A percentile compares a stretch with the other conserved stretches of the same genome.
Conservation (phyloP, 139 green algal species). For the Chlamydomonas sp. region DNA sequence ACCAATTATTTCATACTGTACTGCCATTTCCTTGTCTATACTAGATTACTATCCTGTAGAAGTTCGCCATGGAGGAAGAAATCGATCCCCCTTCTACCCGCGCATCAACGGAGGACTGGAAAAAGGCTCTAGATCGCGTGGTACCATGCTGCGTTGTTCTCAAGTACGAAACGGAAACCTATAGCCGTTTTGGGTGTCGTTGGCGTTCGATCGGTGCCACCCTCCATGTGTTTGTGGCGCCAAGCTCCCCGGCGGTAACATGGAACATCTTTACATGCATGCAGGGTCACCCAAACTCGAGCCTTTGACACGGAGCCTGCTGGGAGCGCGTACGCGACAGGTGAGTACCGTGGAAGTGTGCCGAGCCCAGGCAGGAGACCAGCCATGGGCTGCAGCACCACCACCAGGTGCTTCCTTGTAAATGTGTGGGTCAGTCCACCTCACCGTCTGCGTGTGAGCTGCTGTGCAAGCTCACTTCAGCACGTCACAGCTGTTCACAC, state of each 20-base stretch:
- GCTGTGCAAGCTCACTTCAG: too few species aligned
- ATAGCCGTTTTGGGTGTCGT: background rate
- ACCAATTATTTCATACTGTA: background rate
- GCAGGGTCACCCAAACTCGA: slow-evolving; percentile 75
- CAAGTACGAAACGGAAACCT: slow-evolving; percentile 52
- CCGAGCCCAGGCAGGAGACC: background rate
- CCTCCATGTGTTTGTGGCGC: too few species aligned
- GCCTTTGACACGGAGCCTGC: slow-evolving; percentile 90
- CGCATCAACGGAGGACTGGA: slow-evolving; percentile 50
- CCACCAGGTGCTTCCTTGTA: too few species aligned
- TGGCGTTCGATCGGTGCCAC: background rate
- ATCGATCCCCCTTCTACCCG: too few species aligned
- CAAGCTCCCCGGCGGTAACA: too few species aligned
- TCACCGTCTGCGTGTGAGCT: too few species aligned
- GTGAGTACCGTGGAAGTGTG: slow-evolving; percentile 25
- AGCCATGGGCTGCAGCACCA: background rate
- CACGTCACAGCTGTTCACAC: too few species aligned
- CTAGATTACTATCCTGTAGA: background rate
- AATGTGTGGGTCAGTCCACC: too few species aligned
- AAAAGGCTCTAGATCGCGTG: slow-evolving; percentile 66
- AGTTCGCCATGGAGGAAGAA: background rate
- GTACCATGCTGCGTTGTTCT: slow-evolving; percentile 71
- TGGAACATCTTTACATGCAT: too few species aligned
- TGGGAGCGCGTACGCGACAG: slow-evolving; percentile 77
- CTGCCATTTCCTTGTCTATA: background rate